A percentile compares a stretch with the other conserved stretches of the same genome.
These are phyloP conservation scores for Trichoderma sp. DNA, from an alignment of 2,329 filamentous ascomycete species.

Conservation along the genomic window DNA sequence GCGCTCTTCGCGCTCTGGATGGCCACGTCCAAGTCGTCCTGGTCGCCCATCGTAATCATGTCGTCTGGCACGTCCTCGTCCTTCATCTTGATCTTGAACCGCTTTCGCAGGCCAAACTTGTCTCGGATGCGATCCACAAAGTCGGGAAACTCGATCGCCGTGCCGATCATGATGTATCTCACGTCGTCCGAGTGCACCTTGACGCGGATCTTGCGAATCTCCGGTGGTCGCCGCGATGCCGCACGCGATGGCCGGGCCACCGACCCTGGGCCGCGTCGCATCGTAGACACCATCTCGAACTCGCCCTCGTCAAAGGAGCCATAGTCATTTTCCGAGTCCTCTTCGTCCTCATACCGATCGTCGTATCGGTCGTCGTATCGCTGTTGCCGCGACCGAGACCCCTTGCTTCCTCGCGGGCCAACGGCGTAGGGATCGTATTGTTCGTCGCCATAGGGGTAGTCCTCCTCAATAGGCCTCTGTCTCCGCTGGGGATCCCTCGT, in stretches of 20 bases:
- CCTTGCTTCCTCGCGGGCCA: conserved; percentile 45
- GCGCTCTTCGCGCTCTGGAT: conserved; percentile 68
- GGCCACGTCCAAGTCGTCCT: conserved; percentile 92
- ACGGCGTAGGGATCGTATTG: conserved; percentile 65
- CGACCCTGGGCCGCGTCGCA: conserved; percentile 50
- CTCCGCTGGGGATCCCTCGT: conserved; percentile 40
- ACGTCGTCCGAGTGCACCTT: conserved; percentile 93
- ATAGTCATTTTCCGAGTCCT: conserved; percentile 73
- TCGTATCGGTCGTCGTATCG: conserved; percentile 62
- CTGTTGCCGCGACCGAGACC: conserved; percentile 42
- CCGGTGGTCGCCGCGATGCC: conserved; percentile 59
- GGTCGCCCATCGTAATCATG: conserved; percentile 96
- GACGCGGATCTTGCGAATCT: conserved; percentile 78
- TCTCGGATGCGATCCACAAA: conserved; percentile 78
- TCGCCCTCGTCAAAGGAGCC: conserved; percentile 73
- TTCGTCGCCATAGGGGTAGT: conserved; percentile 69
- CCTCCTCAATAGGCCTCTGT: conserved; percentile 46
- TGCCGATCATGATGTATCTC: conserved; percentile 84
- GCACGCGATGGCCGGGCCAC: conserved; percentile 54
- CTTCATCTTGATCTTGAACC: conserved; percentile 85
- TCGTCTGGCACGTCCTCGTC: conserved; percentile 79
- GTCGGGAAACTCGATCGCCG: conserved; percentile 72
- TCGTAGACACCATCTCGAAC: conserved; percentile 74
- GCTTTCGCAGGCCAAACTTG: conserved; percentile 77
- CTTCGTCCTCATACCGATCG: conserved; percentile 57